Conservation (phyloP, 192 early-diverging fungal species). For the Rhizophagus clarus region DNA sequence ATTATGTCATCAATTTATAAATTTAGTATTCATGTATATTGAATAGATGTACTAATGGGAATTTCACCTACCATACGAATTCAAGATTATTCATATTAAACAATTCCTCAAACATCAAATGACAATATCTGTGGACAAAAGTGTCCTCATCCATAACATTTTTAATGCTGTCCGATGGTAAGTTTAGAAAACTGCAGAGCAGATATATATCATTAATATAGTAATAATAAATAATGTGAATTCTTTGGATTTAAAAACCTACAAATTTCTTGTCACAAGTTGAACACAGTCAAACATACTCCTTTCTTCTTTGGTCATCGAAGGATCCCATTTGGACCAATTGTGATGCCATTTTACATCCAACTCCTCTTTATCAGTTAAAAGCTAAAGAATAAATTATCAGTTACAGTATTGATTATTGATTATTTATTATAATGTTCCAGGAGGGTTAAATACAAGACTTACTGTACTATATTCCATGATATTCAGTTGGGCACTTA, state of each 20-base stretch:
- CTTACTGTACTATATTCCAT: conserved; percentile 13
- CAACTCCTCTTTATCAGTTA: no score
- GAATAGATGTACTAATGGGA: no score
- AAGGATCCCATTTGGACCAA: background rate
- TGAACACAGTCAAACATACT: conserved; percentile 16
- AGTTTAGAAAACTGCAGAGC: background rate
- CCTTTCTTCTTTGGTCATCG: background rate
- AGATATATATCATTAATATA: background rate
- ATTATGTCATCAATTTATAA: no score
- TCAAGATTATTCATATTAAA: background rate
- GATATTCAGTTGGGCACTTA: background rate
- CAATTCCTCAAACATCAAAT: background rate
- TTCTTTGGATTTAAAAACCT: background rate
- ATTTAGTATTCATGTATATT: no score
- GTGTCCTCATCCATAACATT: background rate
- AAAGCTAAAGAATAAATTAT: background rate
- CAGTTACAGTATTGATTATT: no score
- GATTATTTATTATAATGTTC: background rate
- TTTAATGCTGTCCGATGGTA: background rate
- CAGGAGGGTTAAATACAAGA: background rate
- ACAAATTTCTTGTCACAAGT: conserved; percentile 18
- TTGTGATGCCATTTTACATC: background rate
- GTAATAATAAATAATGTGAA: background rate
- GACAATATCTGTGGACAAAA: no score
- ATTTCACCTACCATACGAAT: background rate